These are phyloP conservation scores for Acacia acuminata DNA, from an alignment of 306 rosid genomes.

Conservation along the genomic window DNA sequence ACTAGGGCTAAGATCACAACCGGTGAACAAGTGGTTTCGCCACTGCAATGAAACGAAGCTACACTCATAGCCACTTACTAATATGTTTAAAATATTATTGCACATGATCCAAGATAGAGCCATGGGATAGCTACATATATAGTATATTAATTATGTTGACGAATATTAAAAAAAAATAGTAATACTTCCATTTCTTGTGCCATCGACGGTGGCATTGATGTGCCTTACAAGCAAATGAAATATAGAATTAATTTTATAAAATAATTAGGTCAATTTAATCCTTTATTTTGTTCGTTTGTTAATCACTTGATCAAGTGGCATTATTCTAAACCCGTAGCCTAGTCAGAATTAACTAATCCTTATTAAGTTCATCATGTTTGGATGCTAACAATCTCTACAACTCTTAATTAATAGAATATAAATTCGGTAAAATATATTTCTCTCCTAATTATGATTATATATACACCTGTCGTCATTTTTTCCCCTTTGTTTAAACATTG, in stretches of 20 bases:
- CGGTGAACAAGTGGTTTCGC: too few species aligned
- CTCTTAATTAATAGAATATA: neutral
- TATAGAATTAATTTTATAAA: slow-evolving; percentile 26
- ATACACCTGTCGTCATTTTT: neutral
- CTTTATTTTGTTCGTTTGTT: slow-evolving; percentile 19
- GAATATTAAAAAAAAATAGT: too few species aligned
- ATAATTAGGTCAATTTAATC: neutral
- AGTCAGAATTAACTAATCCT: slow-evolving; percentile 29
- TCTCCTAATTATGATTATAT: neutral
- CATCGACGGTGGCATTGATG: slow-evolving; percentile 29
- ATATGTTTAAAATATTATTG: neutral
- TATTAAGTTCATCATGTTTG: neutral
- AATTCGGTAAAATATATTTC: neutral
- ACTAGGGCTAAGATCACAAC: too few species aligned
- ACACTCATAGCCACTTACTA: neutral
- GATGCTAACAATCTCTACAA: neutral
- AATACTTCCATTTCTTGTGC: neutral
- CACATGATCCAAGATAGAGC: slow-evolving; percentile 25
- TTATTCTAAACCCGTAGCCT: slow-evolving; percentile 7
- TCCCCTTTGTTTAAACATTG: too few species aligned
- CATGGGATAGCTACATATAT: neutral
- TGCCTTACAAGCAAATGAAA: slow-evolving; percentile 28
- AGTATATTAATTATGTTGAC: neutral
- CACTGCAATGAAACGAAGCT: neutral
- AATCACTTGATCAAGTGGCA: slow-evolving; percentile 32